Percentiles rank a stretch among this genome's conserved stretches.
Evolutionary conservation across 2,329 filamentous ascomycete genomes (phyloP).

Genomic region (Nakataea oryzae): DNA sequence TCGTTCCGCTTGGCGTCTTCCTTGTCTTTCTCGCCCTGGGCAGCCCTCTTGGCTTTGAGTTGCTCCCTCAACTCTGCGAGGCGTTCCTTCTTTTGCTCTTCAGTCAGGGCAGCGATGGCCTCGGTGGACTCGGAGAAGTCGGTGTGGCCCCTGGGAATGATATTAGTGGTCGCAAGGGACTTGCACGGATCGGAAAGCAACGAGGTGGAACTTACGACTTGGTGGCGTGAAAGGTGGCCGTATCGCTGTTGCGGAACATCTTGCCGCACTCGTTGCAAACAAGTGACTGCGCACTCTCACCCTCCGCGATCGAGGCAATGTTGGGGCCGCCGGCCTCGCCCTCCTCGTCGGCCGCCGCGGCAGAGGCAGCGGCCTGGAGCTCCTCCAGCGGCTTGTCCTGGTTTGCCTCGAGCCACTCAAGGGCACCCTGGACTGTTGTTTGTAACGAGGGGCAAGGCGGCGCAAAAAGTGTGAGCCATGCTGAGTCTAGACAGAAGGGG

Average conservation of each 20-base stretch:
- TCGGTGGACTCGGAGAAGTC: slow-evolving; percentile 93
- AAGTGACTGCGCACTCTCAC: slow-evolving; percentile 66
- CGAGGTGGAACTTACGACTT: slow-evolving; percentile 52
- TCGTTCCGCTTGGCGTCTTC: slow-evolving; percentile 79
- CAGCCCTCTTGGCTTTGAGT: slow-evolving; percentile 61
- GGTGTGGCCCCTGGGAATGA: slow-evolving; percentile 56
- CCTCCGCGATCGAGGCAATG: slow-evolving; percentile 54
- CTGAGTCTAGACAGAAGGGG: neutral
- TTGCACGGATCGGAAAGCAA: neutral
- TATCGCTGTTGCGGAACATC: slow-evolving; percentile 69
- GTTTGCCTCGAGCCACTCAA: slow-evolving; percentile 92
- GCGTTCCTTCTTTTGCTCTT: slow-evolving; percentile 78
- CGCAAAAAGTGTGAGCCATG: neutral
- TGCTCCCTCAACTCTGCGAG: slow-evolving; percentile 65
- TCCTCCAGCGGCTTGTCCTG: slow-evolving; percentile 81
- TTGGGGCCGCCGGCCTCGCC: slow-evolving; percentile 38
- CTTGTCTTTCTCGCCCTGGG: slow-evolving; percentile 62
- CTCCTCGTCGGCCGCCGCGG: slow-evolving; percentile 19
- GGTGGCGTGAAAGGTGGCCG: slow-evolving; percentile 82
- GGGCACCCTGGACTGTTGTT: slow-evolving; percentile 66
- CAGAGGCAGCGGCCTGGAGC: slow-evolving; percentile 41
- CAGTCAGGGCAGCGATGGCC: slow-evolving; percentile 80
- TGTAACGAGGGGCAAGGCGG: slow-evolving; percentile 3
- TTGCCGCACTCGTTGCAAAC: slow-evolving; percentile 94
- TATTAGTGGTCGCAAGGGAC: neutral